Evolutionary conservation across 2,329 filamentous ascomycete genomes (phyloP).

Genomic region (Conoideocrella luteorostrata): DNA sequence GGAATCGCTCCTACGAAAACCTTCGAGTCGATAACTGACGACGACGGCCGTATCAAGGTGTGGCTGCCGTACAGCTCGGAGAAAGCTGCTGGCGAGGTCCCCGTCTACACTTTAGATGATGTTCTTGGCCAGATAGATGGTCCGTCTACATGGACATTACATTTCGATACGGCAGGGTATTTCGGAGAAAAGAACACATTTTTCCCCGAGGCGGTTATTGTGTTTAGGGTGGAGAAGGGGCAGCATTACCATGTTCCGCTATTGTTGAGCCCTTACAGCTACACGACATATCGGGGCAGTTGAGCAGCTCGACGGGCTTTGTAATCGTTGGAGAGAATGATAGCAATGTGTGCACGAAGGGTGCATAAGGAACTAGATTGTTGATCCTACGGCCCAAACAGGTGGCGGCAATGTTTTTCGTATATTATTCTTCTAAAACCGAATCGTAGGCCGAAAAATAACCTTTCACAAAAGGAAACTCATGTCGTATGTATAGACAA

Average conservation of each 20-base stretch:
- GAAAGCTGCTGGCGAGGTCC: conserved; percentile 47
- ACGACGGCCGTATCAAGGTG: conserved; percentile 64
- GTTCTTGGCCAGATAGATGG: conserved; percentile 40
- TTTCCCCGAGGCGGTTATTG: conserved; percentile 53
- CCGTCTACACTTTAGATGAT: conserved; percentile 52
- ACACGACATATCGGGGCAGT: conserved; percentile 75
- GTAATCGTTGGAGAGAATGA: too few species aligned
- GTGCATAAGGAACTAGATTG: too few species aligned
- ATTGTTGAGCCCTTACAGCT: conserved; percentile 70
- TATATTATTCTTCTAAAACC: too few species aligned
- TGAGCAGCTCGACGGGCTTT: conserved; percentile 37
- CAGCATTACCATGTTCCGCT: conserved; percentile 78
- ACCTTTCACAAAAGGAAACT: too few species aligned
- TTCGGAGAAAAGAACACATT: conserved; percentile 59
- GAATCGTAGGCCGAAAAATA: too few species aligned
- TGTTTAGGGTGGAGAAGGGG: conserved; percentile 45
- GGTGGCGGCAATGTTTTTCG: too few species aligned
- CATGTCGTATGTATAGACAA: too few species aligned
- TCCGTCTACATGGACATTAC: conserved; percentile 57
- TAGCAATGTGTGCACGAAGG: too few species aligned
- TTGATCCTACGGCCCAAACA: too few species aligned
- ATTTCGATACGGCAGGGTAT: conserved; percentile 67
- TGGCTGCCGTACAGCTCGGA: conserved; percentile 58
- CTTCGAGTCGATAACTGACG: conserved; percentile 65
- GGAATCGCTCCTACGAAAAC: conserved; percentile 23